These are phyloP conservation scores for Capronia americana DNA, from an alignment of 2,329 filamentous ascomycete species.

Conservation along the genomic window DNA sequence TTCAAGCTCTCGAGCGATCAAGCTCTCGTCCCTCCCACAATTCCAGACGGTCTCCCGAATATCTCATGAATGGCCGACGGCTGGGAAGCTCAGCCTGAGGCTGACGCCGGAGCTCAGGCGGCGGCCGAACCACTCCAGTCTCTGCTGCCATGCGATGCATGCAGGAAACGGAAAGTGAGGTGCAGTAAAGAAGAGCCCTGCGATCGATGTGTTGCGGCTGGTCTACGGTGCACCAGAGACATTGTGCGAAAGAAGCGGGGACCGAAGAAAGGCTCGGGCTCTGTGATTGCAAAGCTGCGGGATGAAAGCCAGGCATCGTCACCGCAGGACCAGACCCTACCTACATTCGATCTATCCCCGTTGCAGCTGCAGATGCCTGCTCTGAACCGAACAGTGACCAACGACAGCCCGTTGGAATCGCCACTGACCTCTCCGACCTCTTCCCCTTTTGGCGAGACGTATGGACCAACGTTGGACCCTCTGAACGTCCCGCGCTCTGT, in stretches of 20 bases:
- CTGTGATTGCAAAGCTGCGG: constrained; percentile 39
- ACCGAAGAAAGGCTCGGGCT: constrained; percentile 41
- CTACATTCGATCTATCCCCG: constrained; percentile 37
- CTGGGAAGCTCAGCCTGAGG: not conserved
- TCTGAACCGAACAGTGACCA: constrained; percentile 29
- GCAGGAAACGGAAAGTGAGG: constrained; percentile 39
- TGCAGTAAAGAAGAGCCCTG: constrained; percentile 37
- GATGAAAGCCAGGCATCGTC: constrained; percentile 35
- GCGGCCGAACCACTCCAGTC: constrained; percentile 31
- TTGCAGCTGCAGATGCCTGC: constrained; percentile 38
- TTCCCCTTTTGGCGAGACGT: constrained; percentile 34
- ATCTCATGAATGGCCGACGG: constrained; percentile 8
- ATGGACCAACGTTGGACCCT: constrained; percentile 27
- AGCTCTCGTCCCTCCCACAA: not conserved
- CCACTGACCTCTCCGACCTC: constrained; percentile 34
- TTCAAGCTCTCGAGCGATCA: not conserved
- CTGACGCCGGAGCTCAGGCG: constrained; percentile 14
- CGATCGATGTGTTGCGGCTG: constrained; percentile 37
- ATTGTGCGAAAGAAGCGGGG: constrained; percentile 40
- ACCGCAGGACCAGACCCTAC: constrained; percentile 34
- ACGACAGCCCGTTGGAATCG: constrained; percentile 35
- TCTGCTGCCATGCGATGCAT: constrained; percentile 40
- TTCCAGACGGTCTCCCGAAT: not conserved
- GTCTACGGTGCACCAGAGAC: constrained; percentile 38
- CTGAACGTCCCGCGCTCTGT: constrained; percentile 35